Conservation (phyloP, 1,284 basidiomycete genomes). For the Trametes pubescens region DNA sequence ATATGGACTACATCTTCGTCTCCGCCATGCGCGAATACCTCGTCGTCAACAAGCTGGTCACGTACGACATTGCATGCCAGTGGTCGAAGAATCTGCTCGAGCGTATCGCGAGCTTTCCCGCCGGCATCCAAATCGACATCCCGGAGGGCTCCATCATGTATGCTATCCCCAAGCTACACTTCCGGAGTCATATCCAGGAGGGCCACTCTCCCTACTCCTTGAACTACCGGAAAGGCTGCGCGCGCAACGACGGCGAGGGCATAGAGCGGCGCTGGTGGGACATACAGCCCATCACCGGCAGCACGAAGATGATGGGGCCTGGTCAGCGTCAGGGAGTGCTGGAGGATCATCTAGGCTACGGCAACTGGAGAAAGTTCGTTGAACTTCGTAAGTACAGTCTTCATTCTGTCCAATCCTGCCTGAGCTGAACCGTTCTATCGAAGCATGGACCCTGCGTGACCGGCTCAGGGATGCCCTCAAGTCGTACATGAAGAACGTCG, state of each 20-base stretch:
- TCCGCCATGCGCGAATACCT: slow-evolving; percentile 15
- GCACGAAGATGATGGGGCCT: too few relatives aligned
- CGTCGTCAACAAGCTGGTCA: slow-evolving; percentile 7
- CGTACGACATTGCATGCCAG: slow-evolving; percentile 38
- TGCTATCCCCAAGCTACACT: too few relatives aligned
- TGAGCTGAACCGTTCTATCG: neutral
- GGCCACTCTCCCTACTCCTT: too few relatives aligned
- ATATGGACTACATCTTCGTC: slow-evolving; percentile 38
- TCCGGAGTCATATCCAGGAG: too few relatives aligned
- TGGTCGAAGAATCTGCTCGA: slow-evolving; percentile 27
- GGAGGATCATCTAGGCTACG: slow-evolving; percentile 36
- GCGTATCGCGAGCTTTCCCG: too few relatives aligned
- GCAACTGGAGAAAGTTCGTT: slow-evolving; percentile 41
- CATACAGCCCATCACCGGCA: too few relatives aligned
- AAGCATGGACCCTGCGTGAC: neutral
- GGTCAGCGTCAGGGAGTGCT: too few relatives aligned
- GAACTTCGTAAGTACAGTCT: slow-evolving; percentile 23
- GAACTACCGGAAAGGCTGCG: too few relatives aligned
- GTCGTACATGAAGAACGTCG: neutral
- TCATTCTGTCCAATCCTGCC: neutral
- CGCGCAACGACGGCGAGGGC: too few relatives aligned
- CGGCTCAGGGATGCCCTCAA: neutral
- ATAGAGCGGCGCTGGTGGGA: too few relatives aligned
- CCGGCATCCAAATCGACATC: too few relatives aligned
- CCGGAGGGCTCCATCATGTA: too few relatives aligned